phyloP scores from a whole-genome alignment of 148 eudicot genomes.

The Rhododendron ferrugineum region DNA sequence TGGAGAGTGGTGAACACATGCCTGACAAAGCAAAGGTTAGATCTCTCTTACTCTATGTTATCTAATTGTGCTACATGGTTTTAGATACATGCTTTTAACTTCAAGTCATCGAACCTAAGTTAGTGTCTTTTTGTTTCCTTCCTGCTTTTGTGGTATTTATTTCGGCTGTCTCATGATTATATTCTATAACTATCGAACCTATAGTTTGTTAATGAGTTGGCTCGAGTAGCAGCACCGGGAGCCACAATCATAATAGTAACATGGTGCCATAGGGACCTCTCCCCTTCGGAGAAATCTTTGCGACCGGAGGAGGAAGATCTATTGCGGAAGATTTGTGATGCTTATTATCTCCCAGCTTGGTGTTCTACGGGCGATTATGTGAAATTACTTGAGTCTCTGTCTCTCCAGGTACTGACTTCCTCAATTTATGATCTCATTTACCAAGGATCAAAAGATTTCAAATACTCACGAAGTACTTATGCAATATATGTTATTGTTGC shows the following conservation, averaged over 20 bases:
- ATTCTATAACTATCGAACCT: background rate
- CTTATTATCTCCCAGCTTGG: constrained; percentile 91
- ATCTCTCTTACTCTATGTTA: background rate
- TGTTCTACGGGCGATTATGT: constrained; percentile 91
- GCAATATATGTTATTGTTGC: background rate
- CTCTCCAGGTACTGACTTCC: constrained; percentile 56
- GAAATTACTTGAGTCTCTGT: constrained; percentile 60
- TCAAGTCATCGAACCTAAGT: background rate
- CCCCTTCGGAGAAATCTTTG: constrained; percentile 72
- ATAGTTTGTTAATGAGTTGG: constrained; percentile 79
- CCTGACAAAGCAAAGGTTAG: constrained; percentile 83
- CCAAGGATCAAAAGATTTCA: background rate
- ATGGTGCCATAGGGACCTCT: constrained; percentile 94
- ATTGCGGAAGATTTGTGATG: constrained; percentile 68
- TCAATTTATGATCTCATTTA: background rate
- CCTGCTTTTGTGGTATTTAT: constrained; percentile 3
- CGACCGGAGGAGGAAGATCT: constrained; percentile 56
- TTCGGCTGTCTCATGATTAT: background rate
- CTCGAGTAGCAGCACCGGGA: constrained; percentile 89
- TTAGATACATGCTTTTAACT: background rate
- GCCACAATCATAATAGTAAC: constrained; percentile 85
- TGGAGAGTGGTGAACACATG: constrained; percentile 99
- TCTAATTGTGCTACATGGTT: background rate
- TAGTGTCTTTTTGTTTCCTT: background rate
- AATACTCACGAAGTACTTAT: background rate